phyloP scores from a whole-genome alignment of 495 filamentous ascomycete genomes.

The Penicillium chermesinum region DNA sequence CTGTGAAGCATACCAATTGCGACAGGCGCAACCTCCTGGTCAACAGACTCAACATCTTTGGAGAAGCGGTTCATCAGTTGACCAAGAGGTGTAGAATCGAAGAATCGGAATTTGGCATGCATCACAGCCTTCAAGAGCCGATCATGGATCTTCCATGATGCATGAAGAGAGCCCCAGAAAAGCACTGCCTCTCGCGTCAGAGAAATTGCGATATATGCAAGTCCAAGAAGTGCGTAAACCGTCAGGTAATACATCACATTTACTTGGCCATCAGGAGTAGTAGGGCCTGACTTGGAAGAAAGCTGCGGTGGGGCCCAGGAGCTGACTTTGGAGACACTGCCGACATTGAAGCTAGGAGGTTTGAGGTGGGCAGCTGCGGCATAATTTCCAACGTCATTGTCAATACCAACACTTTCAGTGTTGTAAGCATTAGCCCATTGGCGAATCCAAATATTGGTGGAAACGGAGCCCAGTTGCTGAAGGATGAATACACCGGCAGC shows the following conservation, averaged over 20 bases:
- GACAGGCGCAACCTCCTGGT: conserved; percentile 92
- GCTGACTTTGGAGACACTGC: conserved; percentile 33
- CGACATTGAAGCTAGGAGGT: conserved; percentile 37
- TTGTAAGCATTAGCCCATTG: conserved; percentile 73
- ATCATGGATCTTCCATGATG: conserved; percentile 80
- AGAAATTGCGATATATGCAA: conserved; percentile 68
- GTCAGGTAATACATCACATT: conserved; percentile 78
- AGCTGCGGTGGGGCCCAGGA: conserved; percentile 27
- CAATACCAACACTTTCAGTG: conserved; percentile 17
- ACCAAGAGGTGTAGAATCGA: conserved; percentile 92
- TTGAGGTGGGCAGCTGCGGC: conserved; percentile 38
- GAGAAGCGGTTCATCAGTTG: conserved; percentile 99
- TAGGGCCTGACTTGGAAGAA: conserved; percentile 4
- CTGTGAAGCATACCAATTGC: conserved; percentile 70
- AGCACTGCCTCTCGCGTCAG: conserved; percentile 75
- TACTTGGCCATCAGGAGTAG: conserved; percentile 47
- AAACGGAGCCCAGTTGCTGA: conserved; percentile 79
- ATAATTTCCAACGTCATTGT: conserved; percentile 32
- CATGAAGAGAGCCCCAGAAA: conserved; percentile 87
- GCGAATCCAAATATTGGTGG: conserved; percentile 89
- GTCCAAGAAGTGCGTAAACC: conserved; percentile 74
- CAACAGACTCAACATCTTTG: conserved; percentile 91
- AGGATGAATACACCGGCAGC: conserved; percentile 67
- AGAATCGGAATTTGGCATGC: conserved; percentile 92
- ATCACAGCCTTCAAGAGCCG: conserved; percentile 73